Base-by-base conservation (phyloP, 257 asterid genomes). In the Marsdenia floribunda region DNA sequence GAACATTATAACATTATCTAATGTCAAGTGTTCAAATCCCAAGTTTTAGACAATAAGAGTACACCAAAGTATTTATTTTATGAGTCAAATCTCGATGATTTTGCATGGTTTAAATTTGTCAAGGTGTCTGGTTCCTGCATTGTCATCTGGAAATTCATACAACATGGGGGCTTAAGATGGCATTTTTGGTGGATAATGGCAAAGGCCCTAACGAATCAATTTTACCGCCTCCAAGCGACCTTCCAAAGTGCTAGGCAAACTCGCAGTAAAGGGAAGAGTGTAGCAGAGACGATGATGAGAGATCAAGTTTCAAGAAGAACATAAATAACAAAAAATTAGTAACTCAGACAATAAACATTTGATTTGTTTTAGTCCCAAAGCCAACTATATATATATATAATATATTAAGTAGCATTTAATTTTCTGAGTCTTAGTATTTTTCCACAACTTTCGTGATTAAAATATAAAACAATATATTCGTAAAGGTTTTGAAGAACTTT, bases 111-210 rank as follows among this genome's bases (percentile, higher is more conserved):
- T 22, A 33, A n/a, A 53, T 57, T 74, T 70, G 73, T 7, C 84
- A 84, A 90, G 97, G 96, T 75, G 78, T 86, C 63, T 87, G 97
- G 93, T 91, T 91, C 78, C 0, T 91, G 67, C 97, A 90, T 79
- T 90, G 97, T 76, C 97, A 90, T 78, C 77, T 89, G 79, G 97
- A 90, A 83, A 87, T 89, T 69, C 96, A 91, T 53, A 89, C 97
- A 42, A 87, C 91, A 14, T 91, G 97, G 97, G 95, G 96, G 22
- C 88, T 91, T 0, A 91, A 91, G 86, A 89, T 91, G 97, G 91
- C 87, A 72, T 86, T 89, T 76, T 19, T 89, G 75, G 97, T 91
- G 77, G 89, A 89, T 67, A 85, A 89, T 82, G 96, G 97, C 46
- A 54, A 76, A 13, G 90, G 86, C 33, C 90, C 88, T 6, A 83